A percentile compares a stretch with the other conserved stretches of the same genome.
Conservation (phyloP, 768 basidiomycete species). For the Suillus weaverae region DNA sequence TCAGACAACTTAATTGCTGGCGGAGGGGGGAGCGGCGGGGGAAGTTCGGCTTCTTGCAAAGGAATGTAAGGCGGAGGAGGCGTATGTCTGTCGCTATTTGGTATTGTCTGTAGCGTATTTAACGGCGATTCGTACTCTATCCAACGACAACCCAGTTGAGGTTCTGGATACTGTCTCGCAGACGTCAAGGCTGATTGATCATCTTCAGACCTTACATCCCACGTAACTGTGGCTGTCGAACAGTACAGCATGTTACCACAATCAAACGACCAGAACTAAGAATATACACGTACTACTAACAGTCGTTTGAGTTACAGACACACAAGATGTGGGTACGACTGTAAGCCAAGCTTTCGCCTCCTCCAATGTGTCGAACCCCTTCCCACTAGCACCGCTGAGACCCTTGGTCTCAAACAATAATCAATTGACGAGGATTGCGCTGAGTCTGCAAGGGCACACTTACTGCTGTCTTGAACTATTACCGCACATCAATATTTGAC, state of each 20-base stretch:
- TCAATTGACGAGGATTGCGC: background rate
- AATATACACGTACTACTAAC: conserved; percentile 20
- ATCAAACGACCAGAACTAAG: background rate
- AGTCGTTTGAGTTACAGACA: conserved; percentile 8
- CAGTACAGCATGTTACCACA: background rate
- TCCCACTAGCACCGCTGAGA: conserved; percentile 32
- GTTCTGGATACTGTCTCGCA: background rate
- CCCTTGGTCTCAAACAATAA: conserved; percentile 23
- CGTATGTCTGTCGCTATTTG: background rate
- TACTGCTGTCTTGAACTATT: conserved; percentile 27
- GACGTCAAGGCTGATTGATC: conserved; percentile 5
- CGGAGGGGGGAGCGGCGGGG: conserved; percentile 4
- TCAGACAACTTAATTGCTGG: conserved; percentile 28
- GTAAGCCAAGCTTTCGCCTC: conserved; percentile 29
- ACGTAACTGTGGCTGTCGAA: background rate
- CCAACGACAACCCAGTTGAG: background rate
- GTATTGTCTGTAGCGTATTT: background rate
- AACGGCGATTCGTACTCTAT: background rate
- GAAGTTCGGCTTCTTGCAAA: background rate
- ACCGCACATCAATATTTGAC: background rate
- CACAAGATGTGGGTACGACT: conserved; percentile 14
- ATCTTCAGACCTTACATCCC: background rate
- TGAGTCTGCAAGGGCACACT: conserved; percentile 5
- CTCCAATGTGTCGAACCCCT: conserved; percentile 30
- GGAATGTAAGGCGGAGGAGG: conserved; percentile 1